Base-by-base conservation (phyloP, 192 early-diverging fungal species). In the Backusella psychrophila region DNA sequence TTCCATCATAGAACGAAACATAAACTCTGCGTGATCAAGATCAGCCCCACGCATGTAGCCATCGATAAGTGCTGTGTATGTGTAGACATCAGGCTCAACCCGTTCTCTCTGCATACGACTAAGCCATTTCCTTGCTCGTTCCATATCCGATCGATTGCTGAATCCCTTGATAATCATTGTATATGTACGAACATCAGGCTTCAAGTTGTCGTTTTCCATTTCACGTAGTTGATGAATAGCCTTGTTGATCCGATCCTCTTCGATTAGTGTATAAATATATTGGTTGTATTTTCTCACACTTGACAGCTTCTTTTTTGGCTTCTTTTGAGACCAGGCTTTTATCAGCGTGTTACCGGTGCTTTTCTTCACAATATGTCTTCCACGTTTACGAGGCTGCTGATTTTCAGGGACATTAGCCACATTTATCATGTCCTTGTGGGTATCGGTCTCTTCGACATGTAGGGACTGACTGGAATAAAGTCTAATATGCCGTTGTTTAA, bases 41-140 rank as follows among this genome's bases (percentile, higher is more conserved):
- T 80, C 19, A 1, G 56, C 52, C 11, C 71, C 41, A 42, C 71
- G 72, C 75, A 86, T 74, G 67, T 81, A 80, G 1, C 79, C 76
- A 77, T 86, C 77, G 26, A 84, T 77, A 7, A 86, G 66, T 23
- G 66, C 70, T n/a, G 76, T 82, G 59, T 78, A 86, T 1, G 72
- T 78, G 70, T 80, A 65, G 1, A 66, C 77, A 63, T 78, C 72
- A 0, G 83, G 78, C 23, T 33, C 4, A 33, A 82, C 74, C 6
- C 35, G 11, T 19, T 67, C 49, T n/a, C 14, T 41, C 6, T 71
- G 33, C 85, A 86, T 80, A 1, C 73, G 68, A 31, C 75, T 33
- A 19, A 77, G 75, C 77, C 75, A 84, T 53, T 77, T 56, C 3
- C 31, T 26, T 34, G 83, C 82, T 15, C 69, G 59, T 14, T 56